Conservation (phyloP, 805 yeast genomes). For the Cyberlindnera veronae region DNA sequence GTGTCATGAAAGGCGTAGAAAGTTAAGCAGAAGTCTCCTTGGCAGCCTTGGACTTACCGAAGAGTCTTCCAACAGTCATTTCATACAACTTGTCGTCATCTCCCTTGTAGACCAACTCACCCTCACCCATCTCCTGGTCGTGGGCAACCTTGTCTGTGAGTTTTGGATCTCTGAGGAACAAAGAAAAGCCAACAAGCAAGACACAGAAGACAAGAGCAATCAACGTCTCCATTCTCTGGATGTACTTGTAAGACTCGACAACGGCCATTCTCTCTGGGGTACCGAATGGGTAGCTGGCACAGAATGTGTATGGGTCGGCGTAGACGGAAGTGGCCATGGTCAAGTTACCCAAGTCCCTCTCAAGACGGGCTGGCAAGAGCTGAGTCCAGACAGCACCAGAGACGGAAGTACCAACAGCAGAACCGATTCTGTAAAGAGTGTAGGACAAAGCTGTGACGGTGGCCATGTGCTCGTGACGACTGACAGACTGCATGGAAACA, state of each 20-base stretch:
- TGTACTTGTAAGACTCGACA: conserved; percentile 53
- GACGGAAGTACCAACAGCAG: conserved; percentile 58
- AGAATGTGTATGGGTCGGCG: conserved; percentile 50
- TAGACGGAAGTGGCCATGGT: conserved; percentile 46
- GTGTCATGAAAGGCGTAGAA: no score
- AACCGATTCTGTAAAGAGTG: conserved; percentile 56
- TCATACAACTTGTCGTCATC: conserved; percentile 6
- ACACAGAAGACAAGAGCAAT: conserved; percentile 50
- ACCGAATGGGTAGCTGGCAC: conserved; percentile 52
- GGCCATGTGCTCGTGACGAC: conserved; percentile 68
- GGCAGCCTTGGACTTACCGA: no score
- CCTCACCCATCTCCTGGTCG: conserved; percentile 22
- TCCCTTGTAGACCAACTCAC: conserved; percentile 13
- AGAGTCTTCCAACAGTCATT: conserved; percentile 6
- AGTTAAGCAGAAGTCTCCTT: no score
- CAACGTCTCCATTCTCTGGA: conserved; percentile 55
- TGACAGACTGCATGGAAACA: conserved; percentile 56
- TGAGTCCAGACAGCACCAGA: conserved; percentile 75
- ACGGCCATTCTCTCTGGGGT: conserved; percentile 56
- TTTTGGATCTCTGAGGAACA: conserved; percentile 51
- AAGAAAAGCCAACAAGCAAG: conserved; percentile 43
- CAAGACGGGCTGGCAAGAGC: conserved; percentile 42
- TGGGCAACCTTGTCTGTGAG: conserved; percentile 31
- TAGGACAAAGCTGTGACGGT: conserved; percentile 55
- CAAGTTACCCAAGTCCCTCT: conserved; percentile 32